These are phyloP conservation scores for Rutstroemia sp. DNA, from an alignment of 2,329 filamentous ascomycete genomes.

Conservation along the genomic window DNA sequence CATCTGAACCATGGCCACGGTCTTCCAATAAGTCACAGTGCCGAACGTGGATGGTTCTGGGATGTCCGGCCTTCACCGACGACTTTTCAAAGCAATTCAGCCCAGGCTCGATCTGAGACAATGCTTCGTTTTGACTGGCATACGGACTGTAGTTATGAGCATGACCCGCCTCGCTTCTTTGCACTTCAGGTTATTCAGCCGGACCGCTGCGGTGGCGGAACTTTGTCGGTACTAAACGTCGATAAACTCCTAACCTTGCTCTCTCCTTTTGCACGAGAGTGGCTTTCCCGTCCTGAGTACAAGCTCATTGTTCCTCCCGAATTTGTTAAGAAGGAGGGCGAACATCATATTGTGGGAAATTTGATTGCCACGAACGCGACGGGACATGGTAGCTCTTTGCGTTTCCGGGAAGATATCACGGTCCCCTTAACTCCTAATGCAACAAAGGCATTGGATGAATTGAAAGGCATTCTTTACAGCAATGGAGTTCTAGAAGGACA, in stretches of 20 bases:
- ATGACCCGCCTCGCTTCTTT: conserved; percentile 23
- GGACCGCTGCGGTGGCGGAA: conserved; percentile 16
- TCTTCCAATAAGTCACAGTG: conserved; percentile 21
- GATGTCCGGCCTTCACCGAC: conserved; percentile 22
- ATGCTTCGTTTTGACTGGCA: conserved; percentile 29
- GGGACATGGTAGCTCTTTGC: conserved; percentile 11
- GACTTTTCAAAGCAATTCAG: conserved; percentile 21
- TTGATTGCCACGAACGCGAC: not conserved
- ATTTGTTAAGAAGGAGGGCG: conserved; percentile 26
- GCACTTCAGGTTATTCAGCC: conserved; percentile 25
- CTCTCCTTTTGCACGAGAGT: conserved; percentile 7
- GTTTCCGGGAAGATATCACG: conserved; percentile 23
- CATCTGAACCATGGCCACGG: conserved; percentile 13
- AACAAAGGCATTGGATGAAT: conserved; percentile 24
- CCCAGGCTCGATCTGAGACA: conserved; percentile 3
- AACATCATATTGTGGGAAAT: conserved; percentile 19
- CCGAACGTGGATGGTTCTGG: conserved; percentile 25
- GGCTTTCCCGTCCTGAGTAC: conserved; percentile 18
- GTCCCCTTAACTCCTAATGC: conserved; percentile 24
- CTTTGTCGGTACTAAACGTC: conserved; percentile 19
- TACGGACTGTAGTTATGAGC: conserved; percentile 27
- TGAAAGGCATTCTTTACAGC: conserved; percentile 23
- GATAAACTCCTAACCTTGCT: conserved; percentile 16
- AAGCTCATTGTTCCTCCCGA: conserved; percentile 27
- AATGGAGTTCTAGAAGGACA: not conserved